Base-by-base conservation (phyloP, 1,284 basidiomycete genomes). In the Pholiota adiposa region DNA sequence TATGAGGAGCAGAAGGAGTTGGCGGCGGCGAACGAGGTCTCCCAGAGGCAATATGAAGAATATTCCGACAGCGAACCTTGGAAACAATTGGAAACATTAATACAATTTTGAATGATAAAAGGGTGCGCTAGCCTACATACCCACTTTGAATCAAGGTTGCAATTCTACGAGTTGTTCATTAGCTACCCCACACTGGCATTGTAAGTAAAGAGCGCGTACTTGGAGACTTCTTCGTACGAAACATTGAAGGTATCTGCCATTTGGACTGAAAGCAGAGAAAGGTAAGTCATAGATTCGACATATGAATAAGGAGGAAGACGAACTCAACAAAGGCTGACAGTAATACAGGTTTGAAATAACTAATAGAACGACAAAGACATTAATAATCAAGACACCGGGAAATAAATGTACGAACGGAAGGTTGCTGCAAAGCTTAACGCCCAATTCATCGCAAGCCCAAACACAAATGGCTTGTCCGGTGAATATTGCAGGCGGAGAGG, bases 331-430 rank as follows among this genome's bases (percentile, higher is more conserved):
- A 0, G 89, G 89, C 70, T 88, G 89, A 57, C 84, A 84, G 65
- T 90, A 90, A 65, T 88, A 90, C 41, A 90, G 66, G 62, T 90
- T 90, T 18, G 81, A 78, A 19, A 82, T 82, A 41, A 73, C 83
- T 85, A 59, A 12, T n/a, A n/a, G n/a, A n/a, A n/a, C n/a, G n/a
- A n/a, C n/a, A 38, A 16, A 27, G 25, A 50, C 12, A 51, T 36
- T 27, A 40, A 36, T 16, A 3, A 38, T 25, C 16, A 54, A 6
- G 18, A 19, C 8, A 48, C 5, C 29, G 29, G 9, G 14, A 9
- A 29, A 3, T 1, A 19, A 44, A 14, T 5, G 12, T 9, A 51
- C 63, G 18, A 11, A 64, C 63, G 25, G 19, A 64, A 58, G 5
- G 50, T 58, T 12, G 55, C 55, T 14, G 48, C 54, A 14, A 59